Conservation (phyloP, 225 moss, liverwort and hornwort species). For the Pseudoscleropodium purum region DNA sequence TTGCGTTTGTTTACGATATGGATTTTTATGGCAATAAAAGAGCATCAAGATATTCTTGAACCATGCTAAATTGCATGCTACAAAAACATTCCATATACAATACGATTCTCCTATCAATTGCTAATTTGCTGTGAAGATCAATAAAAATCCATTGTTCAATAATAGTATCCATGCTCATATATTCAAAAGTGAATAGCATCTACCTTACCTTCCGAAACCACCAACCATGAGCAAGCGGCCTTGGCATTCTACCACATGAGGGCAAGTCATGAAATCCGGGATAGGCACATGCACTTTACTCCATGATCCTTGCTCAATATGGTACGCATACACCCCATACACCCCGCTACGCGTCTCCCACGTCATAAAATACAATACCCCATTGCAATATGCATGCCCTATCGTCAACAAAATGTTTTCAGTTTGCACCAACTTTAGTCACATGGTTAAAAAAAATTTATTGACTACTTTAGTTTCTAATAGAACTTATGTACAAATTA, state of each 20-base stretch:
- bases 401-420: neutral
- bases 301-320: slow-evolving; percentile 28
- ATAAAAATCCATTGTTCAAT: too few relatives aligned
- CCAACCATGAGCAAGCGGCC: slow-evolving; percentile 45
- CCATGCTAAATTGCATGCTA: too few relatives aligned
- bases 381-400: slow-evolving; percentile 35
- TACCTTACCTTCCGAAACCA: slow-evolving; percentile 33
- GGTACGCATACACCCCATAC: slow-evolving; percentile 37
- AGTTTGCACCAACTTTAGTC: neutral
- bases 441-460: neutral
- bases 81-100: neutral
- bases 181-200: neutral
- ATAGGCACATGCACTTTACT: slow-evolving; percentile 49
- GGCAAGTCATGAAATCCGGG: slow-evolving; percentile 48
- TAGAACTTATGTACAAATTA: too few relatives aligned
- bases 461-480: neutral
- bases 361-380: slow-evolving; percentile 46
- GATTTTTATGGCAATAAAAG: neutral
- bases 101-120: too few relatives aligned
- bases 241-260: slow-evolving; percentile 45
- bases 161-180: too few relatives aligned
- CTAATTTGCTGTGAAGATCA: too few relatives aligned
- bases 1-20: neutral
- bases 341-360: slow-evolving; percentile 39
- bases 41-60: neutral